A percentile compares a stretch with the other conserved stretches of the same genome.
These are phyloP conservation scores for Melanomma pulvis-pyrius DNA, from an alignment of 495 filamentous ascomycete genomes.

Conservation along the genomic window DNA sequence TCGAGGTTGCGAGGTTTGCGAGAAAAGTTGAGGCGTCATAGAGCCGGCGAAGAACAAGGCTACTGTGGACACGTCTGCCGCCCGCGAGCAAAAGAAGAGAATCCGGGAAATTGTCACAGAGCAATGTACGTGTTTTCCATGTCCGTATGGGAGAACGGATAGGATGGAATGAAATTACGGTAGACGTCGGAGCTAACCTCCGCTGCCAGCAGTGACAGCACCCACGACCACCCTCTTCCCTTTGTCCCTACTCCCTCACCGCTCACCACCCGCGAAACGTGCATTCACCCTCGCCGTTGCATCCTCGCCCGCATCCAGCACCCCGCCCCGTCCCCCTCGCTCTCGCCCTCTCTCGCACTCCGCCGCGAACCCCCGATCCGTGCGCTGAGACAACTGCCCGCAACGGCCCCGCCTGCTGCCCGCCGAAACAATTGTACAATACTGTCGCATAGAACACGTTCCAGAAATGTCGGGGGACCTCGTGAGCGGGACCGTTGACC, in stretches of 20 bases:
- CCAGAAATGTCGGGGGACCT: conserved; percentile 11
- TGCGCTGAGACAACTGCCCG: not conserved
- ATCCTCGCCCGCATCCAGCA: not conserved
- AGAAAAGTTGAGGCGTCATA: too few relatives aligned
- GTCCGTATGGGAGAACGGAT: too few relatives aligned
- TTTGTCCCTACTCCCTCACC: not conserved
- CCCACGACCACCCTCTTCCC: not conserved
- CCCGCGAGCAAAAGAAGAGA: not conserved
- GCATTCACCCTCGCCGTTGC: not conserved
- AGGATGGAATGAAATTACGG: conserved; percentile 5
- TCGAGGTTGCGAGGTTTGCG: too few relatives aligned
- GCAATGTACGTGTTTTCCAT: too few relatives aligned
- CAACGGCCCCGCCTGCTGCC: not conserved
- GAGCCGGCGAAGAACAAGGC: not conserved
- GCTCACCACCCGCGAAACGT: not conserved
- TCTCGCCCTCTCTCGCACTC: not conserved
- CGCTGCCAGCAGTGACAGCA: not conserved
- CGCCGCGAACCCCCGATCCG: not conserved
- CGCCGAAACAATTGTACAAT: not conserved
- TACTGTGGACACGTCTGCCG: not conserved
- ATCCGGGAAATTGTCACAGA: too few relatives aligned
- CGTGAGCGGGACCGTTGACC: conserved; percentile 56
- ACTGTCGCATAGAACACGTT: not conserved
- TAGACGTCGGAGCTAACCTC: not conserved
- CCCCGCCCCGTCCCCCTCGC: not conserved